These are phyloP conservation scores for Saussurea involucrata DNA, from an alignment of 129 eudicot genomes.

Conservation along the genomic window DNA sequence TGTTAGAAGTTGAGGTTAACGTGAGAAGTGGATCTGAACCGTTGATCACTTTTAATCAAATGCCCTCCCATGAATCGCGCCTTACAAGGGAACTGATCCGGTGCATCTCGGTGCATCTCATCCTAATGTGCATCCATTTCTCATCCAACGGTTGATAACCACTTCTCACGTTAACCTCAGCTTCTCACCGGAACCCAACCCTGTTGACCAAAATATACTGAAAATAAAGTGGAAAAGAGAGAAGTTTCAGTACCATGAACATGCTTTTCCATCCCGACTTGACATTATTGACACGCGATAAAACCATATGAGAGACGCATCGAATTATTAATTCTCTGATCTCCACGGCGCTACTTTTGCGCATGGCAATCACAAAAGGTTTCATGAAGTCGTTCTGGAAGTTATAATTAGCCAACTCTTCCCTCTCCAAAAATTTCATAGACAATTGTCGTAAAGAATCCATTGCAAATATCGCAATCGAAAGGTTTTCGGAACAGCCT, in stretches of 20 bases:
- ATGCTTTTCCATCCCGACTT: slow-evolving; percentile 99
- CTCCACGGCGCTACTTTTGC: slow-evolving; percentile 81
- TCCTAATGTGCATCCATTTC: no score
- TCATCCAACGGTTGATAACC: no score
- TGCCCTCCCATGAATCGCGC: no score
- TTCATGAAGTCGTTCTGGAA: slow-evolving; percentile 94
- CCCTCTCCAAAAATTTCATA: slow-evolving; percentile 97
- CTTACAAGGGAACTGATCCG: no score
- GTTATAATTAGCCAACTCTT: slow-evolving; percentile 95
- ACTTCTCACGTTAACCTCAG: no score
- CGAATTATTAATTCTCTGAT: slow-evolving; percentile 81
- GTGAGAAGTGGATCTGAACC: no score
- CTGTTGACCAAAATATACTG: not conserved
- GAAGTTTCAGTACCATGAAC: slow-evolving; percentile 83
- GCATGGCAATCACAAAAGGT: slow-evolving; percentile 87
- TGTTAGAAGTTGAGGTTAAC: no score
- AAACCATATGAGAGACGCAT: slow-evolving; percentile 89
- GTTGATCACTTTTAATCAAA: no score
- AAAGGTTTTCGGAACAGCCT: slow-evolving; percentile 91
- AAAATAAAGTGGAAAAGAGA: not conserved
- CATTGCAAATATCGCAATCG: slow-evolving; percentile 99
- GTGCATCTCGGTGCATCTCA: no score
- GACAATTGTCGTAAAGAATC: slow-evolving; percentile 95
- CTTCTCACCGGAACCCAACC: no score
- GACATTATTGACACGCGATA: slow-evolving; percentile 88